These are phyloP conservation scores for Glebionis coronaria DNA, from an alignment of 129 eudicot genomes.

Conservation along the genomic window DNA sequence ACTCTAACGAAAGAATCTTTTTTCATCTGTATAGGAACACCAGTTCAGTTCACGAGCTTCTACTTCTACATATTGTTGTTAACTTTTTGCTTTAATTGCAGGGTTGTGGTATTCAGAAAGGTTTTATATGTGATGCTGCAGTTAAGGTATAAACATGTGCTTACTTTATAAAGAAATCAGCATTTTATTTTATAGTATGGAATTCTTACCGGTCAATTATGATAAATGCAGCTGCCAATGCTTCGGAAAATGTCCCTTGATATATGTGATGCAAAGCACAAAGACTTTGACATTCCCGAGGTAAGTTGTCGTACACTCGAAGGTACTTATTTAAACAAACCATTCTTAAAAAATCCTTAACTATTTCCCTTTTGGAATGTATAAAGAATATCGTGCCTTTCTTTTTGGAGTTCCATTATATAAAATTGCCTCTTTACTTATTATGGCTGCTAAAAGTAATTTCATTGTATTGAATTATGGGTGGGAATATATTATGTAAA, in stretches of 20 bases:
- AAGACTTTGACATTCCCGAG: conserved; percentile 54
- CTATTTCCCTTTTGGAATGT: no score
- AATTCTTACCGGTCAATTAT: conserved; percentile 12
- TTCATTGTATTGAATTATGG: no score
- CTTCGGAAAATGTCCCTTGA: conserved; percentile 83
- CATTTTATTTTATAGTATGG: not conserved
- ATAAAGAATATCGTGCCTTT: no score
- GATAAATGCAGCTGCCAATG: conserved; percentile 68
- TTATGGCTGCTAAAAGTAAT: no score
- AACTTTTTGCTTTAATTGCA: conserved; percentile 30
- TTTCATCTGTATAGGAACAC: not conserved
- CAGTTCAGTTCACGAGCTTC: not conserved
- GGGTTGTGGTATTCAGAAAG: conserved; percentile 70
- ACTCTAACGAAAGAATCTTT: not conserved
- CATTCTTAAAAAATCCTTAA: no score
- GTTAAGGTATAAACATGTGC: conserved; percentile 42
- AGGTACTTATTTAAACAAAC: not conserved
- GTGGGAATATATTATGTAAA: no score
- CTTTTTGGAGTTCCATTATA: no score
- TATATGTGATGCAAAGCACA: conserved; percentile 72
- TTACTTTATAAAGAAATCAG: no score
- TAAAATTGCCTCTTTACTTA: no score
- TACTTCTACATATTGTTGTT: conserved; percentile 14
- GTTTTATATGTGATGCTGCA: conserved; percentile 50
- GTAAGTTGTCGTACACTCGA: not conserved